A percentile compares a stretch with the other conserved stretches of the same genome.
Evolutionary conservation across 2,329 filamentous ascomycete species (phyloP).

Genomic region (Talaromyces sp.): DNA sequence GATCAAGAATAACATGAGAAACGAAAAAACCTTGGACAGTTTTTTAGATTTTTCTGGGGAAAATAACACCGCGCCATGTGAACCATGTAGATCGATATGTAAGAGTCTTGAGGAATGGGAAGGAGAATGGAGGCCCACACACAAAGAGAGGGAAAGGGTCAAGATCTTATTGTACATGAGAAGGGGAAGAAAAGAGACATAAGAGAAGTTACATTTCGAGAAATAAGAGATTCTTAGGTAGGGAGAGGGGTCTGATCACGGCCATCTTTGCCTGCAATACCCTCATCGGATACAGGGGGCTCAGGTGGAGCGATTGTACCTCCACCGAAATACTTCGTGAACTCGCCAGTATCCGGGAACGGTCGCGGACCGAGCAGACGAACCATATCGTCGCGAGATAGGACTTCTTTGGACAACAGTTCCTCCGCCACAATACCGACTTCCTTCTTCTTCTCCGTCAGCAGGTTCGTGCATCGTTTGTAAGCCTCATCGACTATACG

Average conservation of each 20-base stretch:
- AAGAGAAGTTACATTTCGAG: neutral
- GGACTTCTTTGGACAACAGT: conserved; percentile 83
- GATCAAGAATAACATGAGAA: neutral
- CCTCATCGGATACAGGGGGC: conserved; percentile 35
- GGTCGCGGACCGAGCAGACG: conserved; percentile 79
- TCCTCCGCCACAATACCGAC: conserved; percentile 90
- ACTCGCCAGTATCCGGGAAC: conserved; percentile 82
- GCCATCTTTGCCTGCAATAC: conserved; percentile 43
- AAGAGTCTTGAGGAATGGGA: neutral
- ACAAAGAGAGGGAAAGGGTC: neutral
- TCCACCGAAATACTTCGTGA: conserved; percentile 82
- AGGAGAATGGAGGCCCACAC: neutral
- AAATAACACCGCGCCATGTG: conserved; percentile 10
- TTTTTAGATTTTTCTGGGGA: neutral
- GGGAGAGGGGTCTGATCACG: conserved; percentile 34
- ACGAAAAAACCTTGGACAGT: neutral
- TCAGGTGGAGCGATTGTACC: conserved; percentile 54
- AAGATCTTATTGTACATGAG: conserved; percentile 10
- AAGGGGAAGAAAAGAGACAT: neutral
- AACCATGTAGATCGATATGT: neutral
- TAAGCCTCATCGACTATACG: conserved; percentile 91
- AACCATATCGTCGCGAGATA: conserved; percentile 88
- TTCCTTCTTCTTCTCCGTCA: conserved; percentile 82
- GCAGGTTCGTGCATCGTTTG: conserved; percentile 78
- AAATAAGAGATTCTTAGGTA: neutral